Conservation (phyloP, 2,329 filamentous ascomycete species). For the Aureobasidium sp. region DNA sequence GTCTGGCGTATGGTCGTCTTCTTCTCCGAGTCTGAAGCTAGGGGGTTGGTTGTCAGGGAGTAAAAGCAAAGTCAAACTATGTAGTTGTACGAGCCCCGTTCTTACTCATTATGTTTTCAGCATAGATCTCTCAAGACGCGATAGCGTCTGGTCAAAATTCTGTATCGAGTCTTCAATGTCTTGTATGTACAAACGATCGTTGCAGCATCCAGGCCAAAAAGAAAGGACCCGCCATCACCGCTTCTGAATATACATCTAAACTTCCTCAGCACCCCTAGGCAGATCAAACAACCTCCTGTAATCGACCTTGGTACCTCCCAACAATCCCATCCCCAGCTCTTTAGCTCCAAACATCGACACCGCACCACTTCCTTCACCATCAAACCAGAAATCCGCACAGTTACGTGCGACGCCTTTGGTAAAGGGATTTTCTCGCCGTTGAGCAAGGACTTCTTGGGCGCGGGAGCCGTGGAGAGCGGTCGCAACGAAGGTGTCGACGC, state of each 20-base stretch:
- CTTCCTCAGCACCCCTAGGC: slow-evolving; percentile 49
- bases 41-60: slow-evolving; percentile 49
- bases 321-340: slow-evolving; percentile 61
- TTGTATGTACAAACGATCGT: neutral
- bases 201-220: neutral
- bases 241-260: neutral
- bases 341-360: slow-evolving; percentile 58
- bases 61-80: neutral
- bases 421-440: slow-evolving; percentile 67
- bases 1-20: slow-evolving; percentile 98
- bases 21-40: slow-evolving; percentile 90
- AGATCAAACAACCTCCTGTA: slow-evolving; percentile 87
- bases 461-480: slow-evolving; percentile 70
- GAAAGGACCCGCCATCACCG: neutral
- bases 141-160: too few species aligned
- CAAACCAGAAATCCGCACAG: slow-evolving; percentile 95
- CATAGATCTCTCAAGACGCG: too few species aligned
- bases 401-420: slow-evolving; percentile 76
- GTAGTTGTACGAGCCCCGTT: neutral
- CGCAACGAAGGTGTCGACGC: slow-evolving; percentile 87
- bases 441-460: slow-evolving; percentile 39
- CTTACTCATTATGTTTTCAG: neutral
- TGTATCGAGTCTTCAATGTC: neutral
- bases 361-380: slow-evolving; percentile 50
- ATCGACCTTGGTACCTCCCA: slow-evolving; percentile 73